phyloP scores from a whole-genome alignment of 2,329 filamentous ascomycete species.

The Torrubiellomyces zombiae region DNA sequence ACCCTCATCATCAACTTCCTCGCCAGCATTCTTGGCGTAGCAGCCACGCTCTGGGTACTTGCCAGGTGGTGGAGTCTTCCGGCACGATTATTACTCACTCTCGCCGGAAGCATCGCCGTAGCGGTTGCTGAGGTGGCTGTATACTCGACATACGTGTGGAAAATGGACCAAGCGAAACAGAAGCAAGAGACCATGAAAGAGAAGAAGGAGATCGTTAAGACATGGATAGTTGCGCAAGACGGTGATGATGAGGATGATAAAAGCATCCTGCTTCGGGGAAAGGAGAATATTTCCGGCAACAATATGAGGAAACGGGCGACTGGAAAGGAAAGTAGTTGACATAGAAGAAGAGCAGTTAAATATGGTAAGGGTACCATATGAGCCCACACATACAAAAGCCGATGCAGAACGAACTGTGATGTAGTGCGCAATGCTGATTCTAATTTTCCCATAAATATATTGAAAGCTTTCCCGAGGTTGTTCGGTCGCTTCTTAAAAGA shows the following conservation, averaged over 20 bases:
- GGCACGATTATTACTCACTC: slow-evolving; percentile 50
- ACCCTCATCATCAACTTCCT: slow-evolving; percentile 85
- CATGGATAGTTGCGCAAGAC: slow-evolving; percentile 45
- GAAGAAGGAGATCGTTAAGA: slow-evolving; percentile 51
- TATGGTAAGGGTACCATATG: too few species aligned
- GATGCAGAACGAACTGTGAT: too few species aligned
- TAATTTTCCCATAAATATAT: too few species aligned
- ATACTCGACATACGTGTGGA: slow-evolving; percentile 58
- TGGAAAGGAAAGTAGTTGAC: background rate
- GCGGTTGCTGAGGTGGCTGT: slow-evolving; percentile 63
- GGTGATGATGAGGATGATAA: slow-evolving; percentile 11
- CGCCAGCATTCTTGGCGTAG: slow-evolving; percentile 67
- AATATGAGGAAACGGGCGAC: slow-evolving; percentile 12
- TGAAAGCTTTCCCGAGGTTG: too few species aligned
- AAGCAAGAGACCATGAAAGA: slow-evolving; percentile 45
- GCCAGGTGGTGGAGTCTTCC: slow-evolving; percentile 62
- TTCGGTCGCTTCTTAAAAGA: too few species aligned
- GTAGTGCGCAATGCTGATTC: too few species aligned
- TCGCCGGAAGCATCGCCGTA: slow-evolving; percentile 53
- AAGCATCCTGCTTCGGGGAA: slow-evolving; percentile 10
- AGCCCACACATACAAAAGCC: too few species aligned
- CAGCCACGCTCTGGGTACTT: slow-evolving; percentile 61
- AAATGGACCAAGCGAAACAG: slow-evolving; percentile 50
- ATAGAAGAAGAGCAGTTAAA: too few species aligned
- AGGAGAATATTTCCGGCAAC: slow-evolving; percentile 8